These are phyloP conservation scores for Alternaria brassicicola DNA, from an alignment of 2,329 filamentous ascomycete species.

Conservation along the genomic window DNA sequence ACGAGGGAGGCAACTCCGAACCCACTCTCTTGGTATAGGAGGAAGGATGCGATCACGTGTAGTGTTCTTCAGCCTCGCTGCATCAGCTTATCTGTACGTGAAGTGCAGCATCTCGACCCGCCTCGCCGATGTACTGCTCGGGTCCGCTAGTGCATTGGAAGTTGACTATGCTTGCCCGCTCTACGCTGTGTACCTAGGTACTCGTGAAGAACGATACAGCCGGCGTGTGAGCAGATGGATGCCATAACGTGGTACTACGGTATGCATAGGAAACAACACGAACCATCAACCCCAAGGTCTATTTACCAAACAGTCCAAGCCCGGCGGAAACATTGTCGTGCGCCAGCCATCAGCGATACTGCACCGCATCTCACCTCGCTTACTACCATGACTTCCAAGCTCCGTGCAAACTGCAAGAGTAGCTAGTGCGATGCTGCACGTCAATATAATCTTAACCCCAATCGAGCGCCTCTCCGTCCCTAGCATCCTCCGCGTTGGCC, in stretches of 20 bases:
- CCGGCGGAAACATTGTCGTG: background rate
- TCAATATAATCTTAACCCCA: background rate
- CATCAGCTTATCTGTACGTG: background rate
- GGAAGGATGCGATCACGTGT: background rate
- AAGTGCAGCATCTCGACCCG: background rate
- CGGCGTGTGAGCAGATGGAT: no score
- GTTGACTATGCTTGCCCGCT: background rate
- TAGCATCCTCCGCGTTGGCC: background rate
- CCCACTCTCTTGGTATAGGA: background rate
- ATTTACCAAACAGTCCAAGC: background rate
- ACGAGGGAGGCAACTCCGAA: constrained; percentile 4
- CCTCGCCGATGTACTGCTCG: no score
- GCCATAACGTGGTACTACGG: no score
- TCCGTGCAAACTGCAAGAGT: background rate
- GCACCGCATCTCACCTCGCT: background rate
- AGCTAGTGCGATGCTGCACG: background rate
- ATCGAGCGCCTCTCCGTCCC: background rate
- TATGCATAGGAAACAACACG: background rate
- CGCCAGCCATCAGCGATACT: background rate
- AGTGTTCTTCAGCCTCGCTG: background rate
- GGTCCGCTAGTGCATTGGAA: background rate
- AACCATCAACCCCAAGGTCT: background rate
- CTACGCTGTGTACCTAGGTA: background rate
- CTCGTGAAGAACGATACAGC: no score
- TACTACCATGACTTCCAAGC: background rate